Percentiles rank a stretch among this genome's conserved stretches.
Evolutionary conservation across 2,329 filamentous ascomycete genomes (phyloP).

Genomic region (Mollisiaceae sp.): DNA sequence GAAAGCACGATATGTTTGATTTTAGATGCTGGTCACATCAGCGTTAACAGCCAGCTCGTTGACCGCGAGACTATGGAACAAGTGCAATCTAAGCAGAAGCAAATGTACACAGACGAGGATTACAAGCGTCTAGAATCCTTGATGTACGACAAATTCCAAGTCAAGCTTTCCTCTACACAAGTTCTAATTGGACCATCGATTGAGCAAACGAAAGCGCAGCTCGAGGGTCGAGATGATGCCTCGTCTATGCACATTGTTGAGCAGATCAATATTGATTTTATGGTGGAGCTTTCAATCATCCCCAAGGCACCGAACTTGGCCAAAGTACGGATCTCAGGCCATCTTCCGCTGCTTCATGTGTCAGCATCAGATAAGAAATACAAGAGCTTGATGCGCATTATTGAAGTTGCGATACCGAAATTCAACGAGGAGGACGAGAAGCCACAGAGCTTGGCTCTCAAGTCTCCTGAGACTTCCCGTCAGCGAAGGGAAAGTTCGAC

Average conservation of each 20-base stretch:
- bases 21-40: slow-evolving; percentile 93
- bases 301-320: slow-evolving; percentile 93
- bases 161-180: slow-evolving; percentile 94
- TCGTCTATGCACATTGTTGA: slow-evolving; percentile 90
- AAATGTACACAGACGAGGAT: slow-evolving; percentile 87
- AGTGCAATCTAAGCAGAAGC: slow-evolving; percentile 87
- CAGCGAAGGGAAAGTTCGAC: slow-evolving; percentile 35
- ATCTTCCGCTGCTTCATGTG: slow-evolving; percentile 89
- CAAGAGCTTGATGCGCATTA: slow-evolving; percentile 93
- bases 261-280: slow-evolving; percentile 95
- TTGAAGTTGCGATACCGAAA: slow-evolving; percentile 92
- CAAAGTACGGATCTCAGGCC: slow-evolving; percentile 88
- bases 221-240: slow-evolving; percentile 69
- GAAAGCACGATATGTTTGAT: slow-evolving; percentile 86
- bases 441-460: slow-evolving; percentile 12
- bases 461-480: slow-evolving; percentile 13
- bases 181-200: slow-evolving; percentile 94
- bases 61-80: slow-evolving; percentile 89
- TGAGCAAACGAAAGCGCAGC: slow-evolving; percentile 83
- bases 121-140: slow-evolving; percentile 85
- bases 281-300: slow-evolving; percentile 95
- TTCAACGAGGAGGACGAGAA: slow-evolving; percentile 60
- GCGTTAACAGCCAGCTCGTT: slow-evolving; percentile 90
- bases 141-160: slow-evolving; percentile 96
- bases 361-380: slow-evolving; percentile 95